phyloP scores from a whole-genome alignment of 2,329 filamentous ascomycete species.

The Leptodontidium sp. region DNA sequence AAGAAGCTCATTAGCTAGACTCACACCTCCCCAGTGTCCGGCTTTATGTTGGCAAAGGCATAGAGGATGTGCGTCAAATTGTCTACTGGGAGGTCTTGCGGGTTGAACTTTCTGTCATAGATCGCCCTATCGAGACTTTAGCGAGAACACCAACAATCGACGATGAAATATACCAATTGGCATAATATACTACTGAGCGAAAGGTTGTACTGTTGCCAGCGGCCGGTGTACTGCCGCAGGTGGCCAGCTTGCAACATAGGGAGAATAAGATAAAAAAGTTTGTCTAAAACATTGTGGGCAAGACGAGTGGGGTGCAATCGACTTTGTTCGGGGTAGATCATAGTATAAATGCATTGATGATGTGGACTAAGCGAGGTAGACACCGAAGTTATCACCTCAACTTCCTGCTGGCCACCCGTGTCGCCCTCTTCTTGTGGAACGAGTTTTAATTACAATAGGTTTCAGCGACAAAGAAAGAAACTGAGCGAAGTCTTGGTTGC shows the following conservation, averaged over 20 bases:
- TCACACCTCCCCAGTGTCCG: too few species aligned
- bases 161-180: background rate
- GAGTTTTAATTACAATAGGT: too few species aligned
- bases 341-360: slow-evolving; percentile 1
- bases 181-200: slow-evolving; percentile 3
- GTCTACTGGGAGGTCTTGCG: too few species aligned
- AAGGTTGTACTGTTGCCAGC: too few species aligned
- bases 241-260: too few species aligned
- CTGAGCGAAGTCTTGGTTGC: background rate
- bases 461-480: slow-evolving; percentile 13
- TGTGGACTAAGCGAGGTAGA: slow-evolving; percentile 12
- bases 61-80: too few species aligned
- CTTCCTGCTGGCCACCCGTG: slow-evolving; percentile 7
- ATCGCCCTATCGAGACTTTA: too few species aligned
- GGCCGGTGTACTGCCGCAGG: background rate
- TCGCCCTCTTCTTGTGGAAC: background rate
- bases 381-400: slow-evolving; percentile 4
- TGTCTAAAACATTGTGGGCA: slow-evolving; percentile 3
- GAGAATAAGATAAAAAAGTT: slow-evolving; percentile 9
- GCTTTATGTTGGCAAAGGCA: too few species aligned
- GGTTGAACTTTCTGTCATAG: too few species aligned
- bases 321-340: slow-evolving; percentile 6
- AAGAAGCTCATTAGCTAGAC: too few species aligned
- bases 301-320: background rate
- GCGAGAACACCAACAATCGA: background rate